Percentiles rank a stretch among this genome's conserved stretches.
Conservation (phyloP, 2,329 filamentous ascomycete species). For the Pseudogymnoascus sp. region DNA sequence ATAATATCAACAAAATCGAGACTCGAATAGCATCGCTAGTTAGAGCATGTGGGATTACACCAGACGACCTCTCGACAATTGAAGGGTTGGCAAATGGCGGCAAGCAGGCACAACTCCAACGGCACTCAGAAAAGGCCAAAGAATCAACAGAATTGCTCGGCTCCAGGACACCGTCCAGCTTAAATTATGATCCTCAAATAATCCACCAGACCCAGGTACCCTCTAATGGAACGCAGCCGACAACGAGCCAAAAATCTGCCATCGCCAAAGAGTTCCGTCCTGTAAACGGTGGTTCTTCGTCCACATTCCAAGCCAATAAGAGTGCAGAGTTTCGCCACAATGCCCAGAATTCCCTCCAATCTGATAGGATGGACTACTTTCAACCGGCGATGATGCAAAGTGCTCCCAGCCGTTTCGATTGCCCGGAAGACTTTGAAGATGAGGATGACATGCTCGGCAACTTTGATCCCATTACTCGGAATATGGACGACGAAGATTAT, state of each 20-base stretch:
- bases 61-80: neutral
- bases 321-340: neutral
- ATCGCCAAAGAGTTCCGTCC: neutral
- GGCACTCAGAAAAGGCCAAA: neutral
- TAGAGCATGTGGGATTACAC: neutral
- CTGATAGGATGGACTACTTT: neutral
- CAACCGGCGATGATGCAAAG: neutral
- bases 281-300: neutral
- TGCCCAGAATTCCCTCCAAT: neutral
- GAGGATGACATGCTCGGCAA: conserved; percentile 18
- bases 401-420: conserved; percentile 5
- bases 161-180: conserved; percentile 16
- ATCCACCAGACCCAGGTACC: conserved; percentile 26
- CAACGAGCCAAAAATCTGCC: neutral
- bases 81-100: neutral
- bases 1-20: neutral
- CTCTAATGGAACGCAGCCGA: neutral
- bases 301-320: neutral
- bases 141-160: neutral
- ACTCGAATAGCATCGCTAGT: neutral
- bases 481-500: conserved; percentile 18
- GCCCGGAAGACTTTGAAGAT: conserved; percentile 22
- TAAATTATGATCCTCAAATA: conserved; percentile 23
- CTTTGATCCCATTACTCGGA: conserved; percentile 11
- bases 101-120: neutral